A percentile compares a stretch with the other conserved stretches of the same genome.
Evolutionary conservation across 345 rosid species (phyloP).

Genomic region (Mercurialis annua): DNA sequence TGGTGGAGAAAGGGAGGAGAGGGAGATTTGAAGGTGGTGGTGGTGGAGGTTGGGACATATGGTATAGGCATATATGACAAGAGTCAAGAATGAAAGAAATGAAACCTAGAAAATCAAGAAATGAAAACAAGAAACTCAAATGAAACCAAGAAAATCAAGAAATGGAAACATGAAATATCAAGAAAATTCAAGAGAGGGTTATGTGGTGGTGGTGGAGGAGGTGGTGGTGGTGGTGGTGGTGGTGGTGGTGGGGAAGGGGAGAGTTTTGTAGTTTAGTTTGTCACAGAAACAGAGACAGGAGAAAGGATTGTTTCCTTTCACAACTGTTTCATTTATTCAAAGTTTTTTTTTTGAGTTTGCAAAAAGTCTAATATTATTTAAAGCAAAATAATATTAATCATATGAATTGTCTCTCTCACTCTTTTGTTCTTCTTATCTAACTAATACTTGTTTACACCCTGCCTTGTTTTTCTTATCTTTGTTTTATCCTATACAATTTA

Average conservation of each 20-base stretch:
- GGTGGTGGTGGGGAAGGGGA: conserved; percentile 3
- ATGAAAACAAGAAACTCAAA: too few species aligned
- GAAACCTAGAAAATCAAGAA: not conserved
- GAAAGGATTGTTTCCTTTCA: conserved; percentile 13
- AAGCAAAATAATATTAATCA: too few species aligned
- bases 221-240: not conserved
- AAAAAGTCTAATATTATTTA: not conserved
- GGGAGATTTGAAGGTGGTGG: not conserved
- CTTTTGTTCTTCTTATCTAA: not conserved
- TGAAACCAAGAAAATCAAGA: too few species aligned
- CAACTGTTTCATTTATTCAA: conserved; percentile 11
- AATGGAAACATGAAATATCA: too few species aligned
- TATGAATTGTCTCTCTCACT: not conserved
- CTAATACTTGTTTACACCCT: not conserved
- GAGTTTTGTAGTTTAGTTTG: conserved; percentile 15
- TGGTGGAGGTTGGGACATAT: conserved; percentile 28
- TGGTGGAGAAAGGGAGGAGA: not conserved
- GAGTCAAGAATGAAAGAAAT: not conserved
- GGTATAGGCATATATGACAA: not conserved
- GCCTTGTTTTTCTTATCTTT: too few species aligned
- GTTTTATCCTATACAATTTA: too few species aligned
- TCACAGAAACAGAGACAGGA: conserved; percentile 17
- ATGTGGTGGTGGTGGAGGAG: not conserved
- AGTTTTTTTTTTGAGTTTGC: not conserved
- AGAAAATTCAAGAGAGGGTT: too few species aligned